Evolutionary conservation across 495 filamentous ascomycete species (phyloP), one percentile per base, ranked within the genome.

Genomic region (Podospora pseudopauciseta): DNA sequence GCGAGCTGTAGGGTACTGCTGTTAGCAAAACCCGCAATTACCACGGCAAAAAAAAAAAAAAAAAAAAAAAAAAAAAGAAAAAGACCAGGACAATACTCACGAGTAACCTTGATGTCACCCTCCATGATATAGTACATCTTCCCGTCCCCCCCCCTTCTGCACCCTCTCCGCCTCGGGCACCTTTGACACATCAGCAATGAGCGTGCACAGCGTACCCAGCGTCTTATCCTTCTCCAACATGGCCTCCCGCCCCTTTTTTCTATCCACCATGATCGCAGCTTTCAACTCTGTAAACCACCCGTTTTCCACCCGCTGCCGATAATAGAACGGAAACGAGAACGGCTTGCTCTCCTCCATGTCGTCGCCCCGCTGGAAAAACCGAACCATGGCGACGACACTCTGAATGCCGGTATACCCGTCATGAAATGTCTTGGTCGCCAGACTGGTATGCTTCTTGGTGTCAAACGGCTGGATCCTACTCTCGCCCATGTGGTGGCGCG

Each of bases 401-500:
- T 67, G 73, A 64, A 56, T 63, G n/a, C 75, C 76, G 23, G 72
- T 64, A 4, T 72, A 53, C 2, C 70, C 72, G 60, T 68, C 69
- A 73, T 71, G 75, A 63, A 66, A 56, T 53, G 59, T 65, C 34
- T 66, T 61, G 58, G 81, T 72, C 9, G 77, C 68, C 9, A 73
- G 49, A 4, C 69, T 13, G 59, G 69, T 13, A 60, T 82, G 80
- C 0, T 69, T 39, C 13, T 56, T 68, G 6, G 77, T 74, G 74
- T 82, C 67, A 66, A 76, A 87, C 2, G 28, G 63, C n/a, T 66
- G 64, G 1, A 44, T 32, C 66, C 69, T 72, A 26, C 67, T 61
- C 9, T 78, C 70, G 1, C 85, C 86, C 65, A 86, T 85, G 64
- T 86, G 81, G 65, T 83, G 82, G 34, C 85, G 78, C 5, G 84